Percentiles rank a stretch among this genome's conserved stretches.
Evolutionary conservation across 192 early-diverging fungal genomes (phyloP).

Genomic region (Pilaira anomala): DNA sequence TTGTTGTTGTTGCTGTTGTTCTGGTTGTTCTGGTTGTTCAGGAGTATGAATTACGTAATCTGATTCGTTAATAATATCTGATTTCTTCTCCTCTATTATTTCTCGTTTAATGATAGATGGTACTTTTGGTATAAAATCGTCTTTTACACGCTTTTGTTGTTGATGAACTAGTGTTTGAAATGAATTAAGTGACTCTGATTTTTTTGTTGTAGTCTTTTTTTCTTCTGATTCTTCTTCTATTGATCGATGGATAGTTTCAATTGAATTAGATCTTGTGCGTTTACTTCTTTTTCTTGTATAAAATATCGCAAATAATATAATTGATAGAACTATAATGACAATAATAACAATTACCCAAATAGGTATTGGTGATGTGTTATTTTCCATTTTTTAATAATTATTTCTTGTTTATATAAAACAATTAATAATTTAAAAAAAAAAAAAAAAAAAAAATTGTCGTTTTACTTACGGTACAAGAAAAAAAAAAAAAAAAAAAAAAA

Average conservation of each 20-base stretch:
- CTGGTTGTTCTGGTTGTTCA: too few species aligned
- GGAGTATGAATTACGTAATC: conserved; percentile 1
- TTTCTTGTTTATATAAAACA: not conserved
- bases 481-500: conserved; percentile 1
- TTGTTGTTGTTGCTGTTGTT: too few species aligned
- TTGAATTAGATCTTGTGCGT: not conserved
- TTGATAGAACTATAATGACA: conserved; percentile 3
- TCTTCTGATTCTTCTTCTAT: too few species aligned
- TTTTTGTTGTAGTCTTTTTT: too few species aligned
- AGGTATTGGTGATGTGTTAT: conserved; percentile 1
- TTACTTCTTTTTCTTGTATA: not conserved
- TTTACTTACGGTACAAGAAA: not conserved
- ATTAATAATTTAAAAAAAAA: not conserved
- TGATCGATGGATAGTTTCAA: not conserved
- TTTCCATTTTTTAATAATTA: not conserved
- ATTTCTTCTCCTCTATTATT: too few species aligned
- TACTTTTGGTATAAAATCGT: not conserved
- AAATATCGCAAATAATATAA: not conserved
- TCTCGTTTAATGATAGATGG: too few species aligned
- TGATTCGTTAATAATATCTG: conserved; percentile 10
- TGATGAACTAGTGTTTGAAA: too few species aligned
- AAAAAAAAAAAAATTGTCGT: not conserved
- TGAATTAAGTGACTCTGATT: too few species aligned
- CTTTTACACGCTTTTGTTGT: not conserved
- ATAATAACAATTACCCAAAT: conserved; percentile 16